phyloP scores from a whole-genome alignment of 768 basidiomycete species.

The Strobilomyces dryophilus region DNA sequence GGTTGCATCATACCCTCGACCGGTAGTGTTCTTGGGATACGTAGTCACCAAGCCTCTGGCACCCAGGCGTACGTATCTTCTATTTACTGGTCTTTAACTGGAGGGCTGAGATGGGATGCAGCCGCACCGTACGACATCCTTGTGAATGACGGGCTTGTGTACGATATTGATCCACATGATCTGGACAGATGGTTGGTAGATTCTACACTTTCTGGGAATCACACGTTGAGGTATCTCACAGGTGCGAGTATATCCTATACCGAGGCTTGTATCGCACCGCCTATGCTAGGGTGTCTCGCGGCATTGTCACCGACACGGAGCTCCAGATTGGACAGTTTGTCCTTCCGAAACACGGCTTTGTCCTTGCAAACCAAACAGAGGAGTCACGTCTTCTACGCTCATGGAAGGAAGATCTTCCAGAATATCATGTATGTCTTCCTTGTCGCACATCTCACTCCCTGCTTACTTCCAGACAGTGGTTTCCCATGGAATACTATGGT shows the following conservation, averaged over 20 bases:
- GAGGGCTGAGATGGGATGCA: conserved; percentile 25
- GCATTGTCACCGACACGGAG: conserved; percentile 87
- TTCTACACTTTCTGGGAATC: not conserved
- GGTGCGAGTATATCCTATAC: conserved; percentile 92
- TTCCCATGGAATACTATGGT: conserved; percentile 69
- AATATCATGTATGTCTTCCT: conserved; percentile 50
- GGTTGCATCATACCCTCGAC: conserved; percentile 60
- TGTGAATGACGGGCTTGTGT: conserved; percentile 70
- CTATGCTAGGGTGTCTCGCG: conserved; percentile 80
- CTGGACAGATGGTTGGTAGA: conserved; percentile 58
- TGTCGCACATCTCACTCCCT: not conserved
- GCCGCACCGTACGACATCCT: conserved; percentile 75
- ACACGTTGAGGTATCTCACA: conserved; percentile 19
- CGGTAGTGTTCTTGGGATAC: conserved; percentile 79
- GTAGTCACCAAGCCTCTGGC: conserved; percentile 71
- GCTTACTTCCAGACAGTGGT: conserved; percentile 50
- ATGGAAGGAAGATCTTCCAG: conserved; percentile 61
- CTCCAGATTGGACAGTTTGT: conserved; percentile 86
- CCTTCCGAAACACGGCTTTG: conserved; percentile 54
- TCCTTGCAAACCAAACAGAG: conserved; percentile 53
- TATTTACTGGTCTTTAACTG: not conserved
- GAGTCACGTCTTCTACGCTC: conserved; percentile 64
- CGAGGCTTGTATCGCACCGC: conserved; percentile 73
- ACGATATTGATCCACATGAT: conserved; percentile 77
- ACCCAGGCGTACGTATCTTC: conserved; percentile 47